A percentile compares a stretch with the other conserved stretches of the same genome.
phyloP scores from a whole-genome alignment of 495 filamentous ascomycete species.

The Xylaria venustula region DNA sequence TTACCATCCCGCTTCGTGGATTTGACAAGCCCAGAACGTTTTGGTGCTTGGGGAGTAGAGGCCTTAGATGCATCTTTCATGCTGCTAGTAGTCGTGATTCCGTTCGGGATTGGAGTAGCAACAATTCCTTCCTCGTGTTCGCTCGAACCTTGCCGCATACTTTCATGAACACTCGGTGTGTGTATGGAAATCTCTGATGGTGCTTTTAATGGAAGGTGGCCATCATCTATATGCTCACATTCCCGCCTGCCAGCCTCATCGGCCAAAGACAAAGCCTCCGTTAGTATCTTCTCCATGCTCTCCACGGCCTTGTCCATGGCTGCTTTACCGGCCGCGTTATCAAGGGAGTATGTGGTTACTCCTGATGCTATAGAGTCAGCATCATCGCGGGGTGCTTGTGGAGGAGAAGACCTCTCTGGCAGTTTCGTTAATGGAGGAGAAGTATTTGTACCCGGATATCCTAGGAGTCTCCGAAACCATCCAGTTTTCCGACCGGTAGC shows the following conservation, averaged over 20 bases:
- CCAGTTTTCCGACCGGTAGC: conserved; percentile 16
- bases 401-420: conserved; percentile 25
- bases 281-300: conserved; percentile 46
- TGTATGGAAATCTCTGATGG: conserved; percentile 13
- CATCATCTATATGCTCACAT: conserved; percentile 17
- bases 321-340: conserved; percentile 14
- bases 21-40: conserved; percentile 17
- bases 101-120: not conserved
- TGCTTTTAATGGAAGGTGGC: conserved; percentile 11
- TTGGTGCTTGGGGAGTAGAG: conserved; percentile 15
- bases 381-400: conserved; percentile 18
- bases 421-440: conserved; percentile 24
- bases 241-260: conserved; percentile 31
- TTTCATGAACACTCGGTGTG: conserved; percentile 17
- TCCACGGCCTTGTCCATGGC: conserved; percentile 34
- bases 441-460: conserved; percentile 16
- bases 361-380: conserved; percentile 20
- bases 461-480: conserved; percentile 29
- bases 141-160: conserved; percentile 16
- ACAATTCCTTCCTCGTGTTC: not conserved
- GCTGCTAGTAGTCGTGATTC: not conserved
- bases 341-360: conserved; percentile 22
- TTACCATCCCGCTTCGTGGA: conserved; percentile 13
- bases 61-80: not conserved
- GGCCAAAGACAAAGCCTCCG: conserved; percentile 45